Conservation (phyloP, 2,329 filamentous ascomycete species). For the Tolypocladium tundrense region DNA sequence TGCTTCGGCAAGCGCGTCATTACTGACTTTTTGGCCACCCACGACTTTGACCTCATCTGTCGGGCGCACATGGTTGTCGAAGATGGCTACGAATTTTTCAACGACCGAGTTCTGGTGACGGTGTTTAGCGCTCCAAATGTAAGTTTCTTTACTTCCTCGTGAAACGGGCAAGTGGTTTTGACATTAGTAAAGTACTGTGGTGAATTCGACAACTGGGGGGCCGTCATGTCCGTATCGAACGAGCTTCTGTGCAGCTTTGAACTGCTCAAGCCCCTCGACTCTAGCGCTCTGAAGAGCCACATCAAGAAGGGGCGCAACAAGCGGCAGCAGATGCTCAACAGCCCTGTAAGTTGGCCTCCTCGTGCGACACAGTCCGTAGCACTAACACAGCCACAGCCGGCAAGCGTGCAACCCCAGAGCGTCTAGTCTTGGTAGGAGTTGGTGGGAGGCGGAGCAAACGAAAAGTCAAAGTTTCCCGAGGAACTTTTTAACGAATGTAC, state of each 20-base stretch:
- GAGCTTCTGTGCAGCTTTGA: constrained; percentile 96
- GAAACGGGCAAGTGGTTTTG: constrained; percentile 14
- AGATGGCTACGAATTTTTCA: constrained; percentile 98
- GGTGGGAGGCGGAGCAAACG: not conserved
- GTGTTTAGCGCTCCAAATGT: constrained; percentile 97
- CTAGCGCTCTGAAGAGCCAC: constrained; percentile 90
- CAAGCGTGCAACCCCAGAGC: constrained; percentile 46
- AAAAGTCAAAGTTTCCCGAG: not conserved
- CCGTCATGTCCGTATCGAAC: constrained; percentile 93
- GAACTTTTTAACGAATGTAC: not conserved
- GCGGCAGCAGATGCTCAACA: constrained; percentile 90
- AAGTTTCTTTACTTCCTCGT: constrained; percentile 28
- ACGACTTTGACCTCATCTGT: constrained; percentile 96
- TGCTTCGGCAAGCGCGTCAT: constrained; percentile 99
- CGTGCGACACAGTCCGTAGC: not conserved
- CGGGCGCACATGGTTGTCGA: constrained; percentile 99
- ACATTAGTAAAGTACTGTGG: constrained; percentile 66
- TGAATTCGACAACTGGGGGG: constrained; percentile 98
- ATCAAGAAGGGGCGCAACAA: constrained; percentile 98
- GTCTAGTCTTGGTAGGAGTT: constrained; percentile 23
- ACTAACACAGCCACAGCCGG: constrained; percentile 30
- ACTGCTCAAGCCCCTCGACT: constrained; percentile 90
- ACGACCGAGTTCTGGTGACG: constrained; percentile 85
- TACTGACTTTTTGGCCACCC: constrained; percentile 83
- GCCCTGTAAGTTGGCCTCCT: constrained; percentile 59